Evolutionary conservation across 2,329 filamentous ascomycete genomes (phyloP).

Genomic region (Cadophora luteo-olivacea): DNA sequence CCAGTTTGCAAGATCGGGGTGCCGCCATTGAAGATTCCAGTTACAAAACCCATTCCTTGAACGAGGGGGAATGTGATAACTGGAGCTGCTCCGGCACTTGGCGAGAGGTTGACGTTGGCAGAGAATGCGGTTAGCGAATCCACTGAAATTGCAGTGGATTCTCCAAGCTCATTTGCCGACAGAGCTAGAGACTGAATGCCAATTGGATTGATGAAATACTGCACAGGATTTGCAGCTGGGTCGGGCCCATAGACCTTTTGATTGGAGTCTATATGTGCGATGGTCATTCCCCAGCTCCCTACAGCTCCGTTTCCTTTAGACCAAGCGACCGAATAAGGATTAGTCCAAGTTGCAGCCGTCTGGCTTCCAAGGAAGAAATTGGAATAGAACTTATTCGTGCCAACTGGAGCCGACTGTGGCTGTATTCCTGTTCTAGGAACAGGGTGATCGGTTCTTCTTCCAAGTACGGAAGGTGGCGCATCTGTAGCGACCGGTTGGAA

Average conservation of each 20-base stretch:
- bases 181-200: constrained; percentile 82
- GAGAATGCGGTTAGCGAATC: constrained; percentile 64
- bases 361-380: constrained; percentile 83
- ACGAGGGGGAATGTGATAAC: constrained; percentile 80
- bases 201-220: constrained; percentile 82
- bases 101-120: constrained; percentile 71
- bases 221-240: constrained; percentile 60
- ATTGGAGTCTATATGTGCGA: constrained; percentile 74
- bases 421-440: constrained; percentile 59
- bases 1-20: constrained; percentile 77
- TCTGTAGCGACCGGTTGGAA: constrained; percentile 63
- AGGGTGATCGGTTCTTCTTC: constrained; percentile 61
- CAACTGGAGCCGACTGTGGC: constrained; percentile 54
- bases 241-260: constrained; percentile 72
- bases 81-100: constrained; percentile 57
- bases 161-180: constrained; percentile 76
- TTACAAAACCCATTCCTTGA: constrained; percentile 90
- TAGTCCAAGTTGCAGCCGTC: constrained; percentile 71
- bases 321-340: constrained; percentile 77
- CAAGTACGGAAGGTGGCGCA: constrained; percentile 57
- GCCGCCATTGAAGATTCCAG: constrained; percentile 73
- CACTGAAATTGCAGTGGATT: constrained; percentile 61
- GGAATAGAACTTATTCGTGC: constrained; percentile 83
- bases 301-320: constrained; percentile 66
- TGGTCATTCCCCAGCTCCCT: constrained; percentile 76